Base-by-base conservation (phyloP, 2,329 filamentous ascomycete genomes). In the Stagonosporopsis rhizophila region DNA sequence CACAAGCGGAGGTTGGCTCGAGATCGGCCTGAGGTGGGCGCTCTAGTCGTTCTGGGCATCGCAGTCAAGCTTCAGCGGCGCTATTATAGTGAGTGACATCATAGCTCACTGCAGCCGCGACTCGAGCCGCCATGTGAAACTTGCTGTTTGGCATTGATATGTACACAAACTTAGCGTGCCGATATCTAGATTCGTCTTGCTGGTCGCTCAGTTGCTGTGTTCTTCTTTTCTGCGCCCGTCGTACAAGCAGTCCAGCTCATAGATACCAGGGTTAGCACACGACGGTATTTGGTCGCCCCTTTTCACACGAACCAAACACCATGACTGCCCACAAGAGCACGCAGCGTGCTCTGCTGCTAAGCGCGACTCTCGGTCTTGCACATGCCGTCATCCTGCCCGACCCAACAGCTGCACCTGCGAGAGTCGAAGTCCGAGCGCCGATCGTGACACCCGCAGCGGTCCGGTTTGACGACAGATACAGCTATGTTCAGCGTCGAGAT, bases 361-460 rank as follows among this genome's bases (percentile, higher is more conserved):
- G 59, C 22, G 59, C 64, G 14, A 58, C 64, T 5, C 37, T 72
- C 3, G 55, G 60, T 14, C 55, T 67, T 20, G 67, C 59, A 23
- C 53, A 64, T 47, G 72, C 72, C 22, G 52, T 70, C 11, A 69
- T 66, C 2, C 57, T 75, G 20, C 73, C 73, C n/a, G 69, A 71
- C 12, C 65, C 70, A 28, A 75, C 72, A 6, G 61, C 65, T 12
- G 69, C 56, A 5, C 72, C 72, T n/a, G 66, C 61, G 17, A 64
- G 60, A 41, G 67, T 75, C 39, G 58, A 69, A 53, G 68, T 61
- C 8, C 65, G 63, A 47, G 68, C 67, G 5, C 73, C 73, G 3
- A 49, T 73, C 12, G 62, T 74, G 40, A 76, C 73, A 22, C 72
- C 72, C 9, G 72, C 73, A 1, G 66, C 70, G 8, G 64, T 76